A percentile compares a stretch with the other conserved stretches of the same genome.
Evolutionary conservation across 768 basidiomycete species (phyloP).

Genomic region (Mycena crocata): DNA sequence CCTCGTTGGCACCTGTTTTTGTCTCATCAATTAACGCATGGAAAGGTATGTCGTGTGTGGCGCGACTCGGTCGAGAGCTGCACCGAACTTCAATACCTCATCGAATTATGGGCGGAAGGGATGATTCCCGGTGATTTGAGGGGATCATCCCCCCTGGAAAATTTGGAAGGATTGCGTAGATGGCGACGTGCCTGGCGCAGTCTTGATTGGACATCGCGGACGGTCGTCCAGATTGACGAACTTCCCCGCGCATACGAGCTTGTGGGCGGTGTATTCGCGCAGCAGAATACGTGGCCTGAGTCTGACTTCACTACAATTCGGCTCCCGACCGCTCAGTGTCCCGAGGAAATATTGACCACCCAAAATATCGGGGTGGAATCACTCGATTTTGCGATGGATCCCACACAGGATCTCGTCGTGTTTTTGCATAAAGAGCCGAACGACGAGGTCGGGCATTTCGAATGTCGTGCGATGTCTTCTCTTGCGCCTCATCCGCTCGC

Average conservation of each 20-base stretch:
- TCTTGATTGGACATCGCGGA: slow-evolving; percentile 22
- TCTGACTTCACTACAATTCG: slow-evolving; percentile 9
- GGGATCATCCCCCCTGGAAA: neutral
- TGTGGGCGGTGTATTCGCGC: slow-evolving; percentile 16
- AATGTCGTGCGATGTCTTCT: slow-evolving; percentile 8
- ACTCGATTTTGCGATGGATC: slow-evolving; percentile 21
- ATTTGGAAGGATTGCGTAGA: neutral
- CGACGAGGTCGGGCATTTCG: neutral
- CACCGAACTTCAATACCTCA: slow-evolving; percentile 49
- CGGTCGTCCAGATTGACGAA: neutral
- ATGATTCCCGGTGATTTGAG: slow-evolving; percentile 37
- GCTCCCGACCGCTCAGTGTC: neutral
- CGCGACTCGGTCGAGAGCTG: slow-evolving; percentile 35
- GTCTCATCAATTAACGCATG: neutral
- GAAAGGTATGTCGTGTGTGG: slow-evolving; percentile 46
- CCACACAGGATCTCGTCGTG: slow-evolving; percentile 18
- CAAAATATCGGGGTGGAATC: neutral
- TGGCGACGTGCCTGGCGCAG: slow-evolving; percentile 22
- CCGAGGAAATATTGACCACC: neutral
- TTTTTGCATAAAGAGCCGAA: neutral
- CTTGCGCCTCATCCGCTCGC: slow-evolving; percentile 15
- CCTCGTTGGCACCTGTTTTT: neutral
- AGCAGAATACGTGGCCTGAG: slow-evolving; percentile 6
- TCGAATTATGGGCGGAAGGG: slow-evolving; percentile 53
- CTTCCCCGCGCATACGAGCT: slow-evolving; percentile 29